phyloP scores from a whole-genome alignment of 2,329 filamentous ascomycete genomes.

The Xylariaceae sp. region DNA sequence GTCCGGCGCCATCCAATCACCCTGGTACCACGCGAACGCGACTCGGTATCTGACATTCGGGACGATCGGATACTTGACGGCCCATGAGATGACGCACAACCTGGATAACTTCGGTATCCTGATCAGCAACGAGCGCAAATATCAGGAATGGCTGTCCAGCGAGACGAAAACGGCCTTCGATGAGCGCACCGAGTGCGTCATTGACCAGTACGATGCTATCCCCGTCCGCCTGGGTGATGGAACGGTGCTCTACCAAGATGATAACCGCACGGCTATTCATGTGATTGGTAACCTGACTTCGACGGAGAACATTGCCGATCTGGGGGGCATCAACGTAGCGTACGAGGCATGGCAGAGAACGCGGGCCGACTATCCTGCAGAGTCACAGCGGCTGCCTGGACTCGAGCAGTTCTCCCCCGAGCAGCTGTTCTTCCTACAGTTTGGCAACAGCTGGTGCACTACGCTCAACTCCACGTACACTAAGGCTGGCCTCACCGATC shows the following conservation, averaged over 20 bases:
- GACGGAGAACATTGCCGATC: conserved; percentile 69
- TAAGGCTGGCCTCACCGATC: conserved; percentile 44
- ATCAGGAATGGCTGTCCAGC: conserved; percentile 39
- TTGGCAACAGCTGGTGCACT: conserved; percentile 58
- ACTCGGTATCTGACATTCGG: conserved; percentile 66
- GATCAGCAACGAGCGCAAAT: conserved; percentile 60
- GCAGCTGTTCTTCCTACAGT: conserved; percentile 67
- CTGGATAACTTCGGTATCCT: conserved; percentile 64
- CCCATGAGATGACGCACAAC: conserved; percentile 67
- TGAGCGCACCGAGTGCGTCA: conserved; percentile 59
- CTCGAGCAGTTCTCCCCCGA: conserved; percentile 60
- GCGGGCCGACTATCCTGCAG: conserved; percentile 46
- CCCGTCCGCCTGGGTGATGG: conserved; percentile 35
- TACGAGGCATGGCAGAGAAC: conserved; percentile 63
- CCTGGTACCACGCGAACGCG: conserved; percentile 48
- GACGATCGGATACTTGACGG: conserved; percentile 63
- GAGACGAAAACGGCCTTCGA: conserved; percentile 44
- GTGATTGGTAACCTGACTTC: conserved; percentile 62
- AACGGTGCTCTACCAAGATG: neutral
- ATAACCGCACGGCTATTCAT: conserved; percentile 1
- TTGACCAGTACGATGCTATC: conserved; percentile 62
- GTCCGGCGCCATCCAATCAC: conserved; percentile 66
- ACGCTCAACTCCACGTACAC: conserved; percentile 53
- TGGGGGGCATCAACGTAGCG: conserved; percentile 60
- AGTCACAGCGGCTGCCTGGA: conserved; percentile 49